Conservation (phyloP, 345 rosid species). For the Lumnitzera littorea region DNA sequence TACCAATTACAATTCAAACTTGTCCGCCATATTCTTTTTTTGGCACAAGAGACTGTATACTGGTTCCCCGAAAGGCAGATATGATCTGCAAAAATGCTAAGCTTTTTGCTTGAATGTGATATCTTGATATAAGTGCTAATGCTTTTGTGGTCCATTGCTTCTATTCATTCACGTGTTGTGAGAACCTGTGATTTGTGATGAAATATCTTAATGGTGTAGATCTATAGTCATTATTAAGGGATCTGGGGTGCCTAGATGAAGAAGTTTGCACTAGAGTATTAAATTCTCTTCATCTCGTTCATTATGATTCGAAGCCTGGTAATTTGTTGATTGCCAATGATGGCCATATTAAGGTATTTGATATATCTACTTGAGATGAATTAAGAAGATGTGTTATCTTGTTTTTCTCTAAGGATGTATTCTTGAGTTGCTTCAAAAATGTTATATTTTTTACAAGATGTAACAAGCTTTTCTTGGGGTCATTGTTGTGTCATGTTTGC, state of each 20-base stretch:
- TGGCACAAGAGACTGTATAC: no score
- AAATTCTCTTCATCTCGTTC: constrained; percentile 89
- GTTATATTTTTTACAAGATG: no score
- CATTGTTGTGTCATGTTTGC: no score
- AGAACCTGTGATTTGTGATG: constrained; percentile 99
- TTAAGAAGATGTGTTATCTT: no score
- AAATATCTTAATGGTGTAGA: constrained; percentile 99
- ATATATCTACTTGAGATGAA: neutral
- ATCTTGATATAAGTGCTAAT: constrained; percentile 94
- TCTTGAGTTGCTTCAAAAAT: no score
- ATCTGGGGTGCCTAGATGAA: constrained; percentile 96
- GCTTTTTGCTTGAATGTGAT: constrained; percentile 98
- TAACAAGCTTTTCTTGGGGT: no score
- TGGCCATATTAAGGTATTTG: constrained; percentile 91
- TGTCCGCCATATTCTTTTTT: no score
- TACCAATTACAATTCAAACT: no score
- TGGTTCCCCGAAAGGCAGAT: constrained; percentile 96
- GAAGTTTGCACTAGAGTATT: constrained; percentile 96
- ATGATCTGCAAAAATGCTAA: constrained; percentile 99
- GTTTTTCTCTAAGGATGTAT: neutral
- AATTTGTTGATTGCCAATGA: constrained; percentile 96
- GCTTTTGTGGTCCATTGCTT: constrained; percentile 99
- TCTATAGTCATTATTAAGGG: constrained; percentile 86
- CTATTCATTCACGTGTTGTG: constrained; percentile 98
- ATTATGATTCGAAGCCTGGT: constrained; percentile 98